Conservation (phyloP, 2,329 filamentous ascomycete genomes). For the Epichloe elymi region DNA sequence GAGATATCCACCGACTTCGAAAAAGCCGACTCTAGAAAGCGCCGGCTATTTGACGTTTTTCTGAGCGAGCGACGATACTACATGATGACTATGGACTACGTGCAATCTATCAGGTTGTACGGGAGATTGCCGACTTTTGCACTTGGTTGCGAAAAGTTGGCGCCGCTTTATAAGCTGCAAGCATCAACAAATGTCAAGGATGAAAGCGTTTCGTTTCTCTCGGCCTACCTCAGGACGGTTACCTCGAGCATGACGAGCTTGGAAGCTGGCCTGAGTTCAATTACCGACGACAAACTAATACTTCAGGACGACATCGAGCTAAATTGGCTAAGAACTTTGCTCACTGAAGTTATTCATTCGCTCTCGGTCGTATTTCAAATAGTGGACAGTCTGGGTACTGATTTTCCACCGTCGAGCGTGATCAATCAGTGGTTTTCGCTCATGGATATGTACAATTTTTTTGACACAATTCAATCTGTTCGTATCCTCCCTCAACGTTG, state of each 20-base stretch:
- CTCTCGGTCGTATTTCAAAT: conserved; percentile 62
- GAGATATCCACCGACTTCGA: conserved; percentile 47
- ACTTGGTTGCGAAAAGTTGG: conserved; percentile 14
- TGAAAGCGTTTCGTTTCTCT: conserved; percentile 31
- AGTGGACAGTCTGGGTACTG: conserved; percentile 42
- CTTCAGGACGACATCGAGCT: conserved; percentile 39
- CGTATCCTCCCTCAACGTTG: conserved; percentile 4
- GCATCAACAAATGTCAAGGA: conserved; percentile 15
- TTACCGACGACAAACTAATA: conserved; percentile 35
- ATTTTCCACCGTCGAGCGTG: conserved; percentile 43
- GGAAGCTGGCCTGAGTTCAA: conserved; percentile 33
- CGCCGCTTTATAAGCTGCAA: conserved; percentile 18
- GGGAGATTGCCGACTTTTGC: conserved; percentile 23
- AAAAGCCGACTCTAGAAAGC: conserved; percentile 45
- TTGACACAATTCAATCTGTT: conserved; percentile 44
- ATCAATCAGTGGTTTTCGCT: conserved; percentile 64
- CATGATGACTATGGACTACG: conserved; percentile 47
- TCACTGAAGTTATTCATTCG: conserved; percentile 61
- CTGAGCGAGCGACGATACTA: conserved; percentile 59
- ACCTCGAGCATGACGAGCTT: conserved; percentile 35
- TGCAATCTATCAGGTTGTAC: conserved; percentile 35
- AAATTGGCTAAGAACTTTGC: conserved; percentile 47
- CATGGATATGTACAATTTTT: conserved; percentile 54
- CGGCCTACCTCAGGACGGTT: conserved; percentile 35
- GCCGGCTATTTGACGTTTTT: conserved; percentile 58